Percentiles rank a stretch among this genome's conserved stretches.
These are phyloP conservation scores for Exsudoporus frostii DNA, from an alignment of 768 basidiomycete genomes.

Conservation along the genomic window DNA sequence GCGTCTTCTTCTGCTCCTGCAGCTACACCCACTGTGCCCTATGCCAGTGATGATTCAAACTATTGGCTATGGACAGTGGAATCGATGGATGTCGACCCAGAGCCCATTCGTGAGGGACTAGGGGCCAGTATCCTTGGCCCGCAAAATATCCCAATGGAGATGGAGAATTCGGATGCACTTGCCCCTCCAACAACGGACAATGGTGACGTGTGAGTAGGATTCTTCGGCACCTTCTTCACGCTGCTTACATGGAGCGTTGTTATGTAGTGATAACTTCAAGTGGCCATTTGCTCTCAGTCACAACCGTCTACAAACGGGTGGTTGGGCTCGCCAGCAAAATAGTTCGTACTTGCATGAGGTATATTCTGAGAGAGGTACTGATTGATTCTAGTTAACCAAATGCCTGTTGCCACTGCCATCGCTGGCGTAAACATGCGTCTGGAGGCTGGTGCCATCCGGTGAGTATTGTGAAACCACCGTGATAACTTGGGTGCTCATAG, in stretches of 20 bases:
- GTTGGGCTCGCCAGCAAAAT: slow-evolving; percentile 66
- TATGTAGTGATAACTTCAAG: slow-evolving; percentile 45
- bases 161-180: slow-evolving; percentile 54
- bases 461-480: not conserved
- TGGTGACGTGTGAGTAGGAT: slow-evolving; percentile 42
- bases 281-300: slow-evolving; percentile 65
- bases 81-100: slow-evolving; percentile 26
- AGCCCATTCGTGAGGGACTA: slow-evolving; percentile 43
- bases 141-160: slow-evolving; percentile 51
- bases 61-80: slow-evolving; percentile 37
- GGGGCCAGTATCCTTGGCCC: slow-evolving; percentile 54
- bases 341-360: slow-evolving; percentile 29
- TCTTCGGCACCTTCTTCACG: not conserved
- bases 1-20: slow-evolving; percentile 27
- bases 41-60: slow-evolving; percentile 47
- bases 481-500: slow-evolving; percentile 3
- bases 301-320: slow-evolving; percentile 57
- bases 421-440: slow-evolving; percentile 43
- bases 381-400: slow-evolving; percentile 30
- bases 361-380: not conserved
- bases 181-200: slow-evolving; percentile 63
- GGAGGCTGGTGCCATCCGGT: slow-evolving; percentile 42
- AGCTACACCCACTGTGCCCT: slow-evolving; percentile 43
- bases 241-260: not conserved
- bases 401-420: slow-evolving; percentile 40